Base-by-base conservation (phyloP, 2,329 filamentous ascomycete genomes). In the Colletotrichum agaves region DNA sequence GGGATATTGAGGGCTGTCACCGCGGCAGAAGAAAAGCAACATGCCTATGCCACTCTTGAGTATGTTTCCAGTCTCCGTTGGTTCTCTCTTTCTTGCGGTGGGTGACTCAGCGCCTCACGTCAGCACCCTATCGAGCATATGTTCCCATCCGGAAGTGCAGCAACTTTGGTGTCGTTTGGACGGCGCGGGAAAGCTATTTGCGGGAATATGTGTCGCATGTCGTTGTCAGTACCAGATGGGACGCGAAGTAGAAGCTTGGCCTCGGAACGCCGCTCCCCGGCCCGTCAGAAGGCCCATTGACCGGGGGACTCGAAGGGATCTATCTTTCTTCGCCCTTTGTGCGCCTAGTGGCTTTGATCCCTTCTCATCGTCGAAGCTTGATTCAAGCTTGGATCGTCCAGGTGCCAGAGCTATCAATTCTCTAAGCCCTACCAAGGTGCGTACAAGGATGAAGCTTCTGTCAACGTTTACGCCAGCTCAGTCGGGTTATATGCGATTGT, bases 101-200 rank as follows among this genome's bases (percentile, higher is more conserved):
- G 46, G 58, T 61, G 58, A 61, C 58, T 61, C 58, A 61, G 58
- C 58, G 46, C 58, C 58, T 61, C 58, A 61, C 58, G 58, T 61
- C 58, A 61, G 58, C 58, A 52, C 58, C 58, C 58, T 61, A 61
- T 52, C 46, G 46, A 61, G 5, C 41, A 56, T 31, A 10, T 21
- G n/a, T 31, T 43, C 19, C 23, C 27, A 27, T 27, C 27, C 27
- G 2, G 27, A 7, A 27, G 27, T 8, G 27, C 27, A 27, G 27
- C 27, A 5, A 27, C 27, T 27, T 27, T 7, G 8, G 5, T 27
- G 6, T 27, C 27, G 27, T 27, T 15, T 37, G 35, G 12, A 11
- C 10, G 13, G 3, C 3, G 35, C 35, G 35, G 35, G 35, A 37
- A 8, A 37, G 11, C 11, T 37, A 37, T 37, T 11, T 15, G 13